A percentile compares a stretch with the other conserved stretches of the same genome.
phyloP scores from a whole-genome alignment of 106 monocot species.

The Amphibolis antarctica region DNA sequence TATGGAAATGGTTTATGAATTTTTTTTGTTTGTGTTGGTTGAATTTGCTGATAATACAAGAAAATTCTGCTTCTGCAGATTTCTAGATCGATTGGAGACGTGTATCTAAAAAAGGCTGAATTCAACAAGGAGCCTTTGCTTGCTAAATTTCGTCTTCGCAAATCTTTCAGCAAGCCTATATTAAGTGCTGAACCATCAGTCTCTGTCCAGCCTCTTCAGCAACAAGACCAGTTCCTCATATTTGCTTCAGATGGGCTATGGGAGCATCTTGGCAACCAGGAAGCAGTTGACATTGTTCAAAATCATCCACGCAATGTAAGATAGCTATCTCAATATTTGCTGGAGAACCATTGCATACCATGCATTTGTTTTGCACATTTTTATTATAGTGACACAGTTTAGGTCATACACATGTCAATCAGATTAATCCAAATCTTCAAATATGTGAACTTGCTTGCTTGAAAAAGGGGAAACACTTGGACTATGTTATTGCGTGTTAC shows the following conservation, averaged over 20 bases:
- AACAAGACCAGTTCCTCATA: constrained; percentile 58
- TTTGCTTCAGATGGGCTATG: constrained; percentile 82
- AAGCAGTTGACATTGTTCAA: constrained; percentile 66
- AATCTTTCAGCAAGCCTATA: constrained; percentile 50
- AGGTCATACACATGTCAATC: background rate
- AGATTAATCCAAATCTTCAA: background rate
- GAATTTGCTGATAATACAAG: background rate
- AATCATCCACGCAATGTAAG: constrained; percentile 51
- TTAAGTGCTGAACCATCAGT: constrained; percentile 65
- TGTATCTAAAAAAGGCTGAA: constrained; percentile 51
- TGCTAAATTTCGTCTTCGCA: constrained; percentile 56
- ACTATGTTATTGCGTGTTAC: too few relatives aligned
- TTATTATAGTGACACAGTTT: background rate
- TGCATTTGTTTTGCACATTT: background rate
- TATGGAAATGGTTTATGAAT: background rate
- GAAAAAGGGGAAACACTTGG: too few relatives aligned
- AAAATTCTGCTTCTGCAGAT: constrained; percentile 27
- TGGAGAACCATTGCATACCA: background rate
- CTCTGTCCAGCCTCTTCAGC: constrained; percentile 41
- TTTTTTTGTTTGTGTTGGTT: background rate
- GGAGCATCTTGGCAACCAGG: constrained; percentile 75
- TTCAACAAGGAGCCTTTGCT: constrained; percentile 55
- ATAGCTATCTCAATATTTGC: constrained; percentile 4
- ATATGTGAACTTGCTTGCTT: background rate
- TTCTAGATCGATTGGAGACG: constrained; percentile 66